These are phyloP conservation scores for apple (Malus domestica) DNA, from an alignment of 306 rosid species.

Conservation along the genomic window DNA sequence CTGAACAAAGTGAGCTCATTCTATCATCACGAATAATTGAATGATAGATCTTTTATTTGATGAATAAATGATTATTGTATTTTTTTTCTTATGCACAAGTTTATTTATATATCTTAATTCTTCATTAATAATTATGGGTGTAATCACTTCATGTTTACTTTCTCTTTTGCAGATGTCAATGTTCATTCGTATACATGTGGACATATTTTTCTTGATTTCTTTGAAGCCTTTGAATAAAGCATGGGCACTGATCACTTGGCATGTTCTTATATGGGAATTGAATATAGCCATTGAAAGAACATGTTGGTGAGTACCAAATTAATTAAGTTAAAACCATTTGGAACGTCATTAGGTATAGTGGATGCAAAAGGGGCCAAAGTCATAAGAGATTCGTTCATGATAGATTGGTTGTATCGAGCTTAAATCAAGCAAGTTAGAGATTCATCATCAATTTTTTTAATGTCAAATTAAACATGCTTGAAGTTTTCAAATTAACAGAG, in stretches of 20 bases:
- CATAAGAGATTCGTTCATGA: too few species aligned
- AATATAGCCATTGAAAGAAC: background rate
- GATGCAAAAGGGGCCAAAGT: background rate
- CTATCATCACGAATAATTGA: background rate
- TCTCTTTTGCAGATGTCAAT: background rate
- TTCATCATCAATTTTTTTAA: too few species aligned
- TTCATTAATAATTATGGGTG: background rate
- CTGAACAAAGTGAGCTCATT: background rate
- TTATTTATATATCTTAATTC: too few species aligned
- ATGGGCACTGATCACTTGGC: background rate
- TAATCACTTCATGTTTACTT: background rate
- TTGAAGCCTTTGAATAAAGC: background rate
- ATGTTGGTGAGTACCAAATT: background rate
- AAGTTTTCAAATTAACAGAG: background rate
- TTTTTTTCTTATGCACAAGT: background rate
- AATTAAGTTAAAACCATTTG: constrained; percentile 4
- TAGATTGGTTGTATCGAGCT: too few species aligned
- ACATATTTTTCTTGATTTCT: background rate
- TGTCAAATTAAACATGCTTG: too few species aligned
- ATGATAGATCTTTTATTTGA: background rate
- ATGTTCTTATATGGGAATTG: constrained; percentile 4
- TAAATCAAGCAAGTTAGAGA: background rate
- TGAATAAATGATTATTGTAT: background rate
- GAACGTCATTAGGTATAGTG: background rate
- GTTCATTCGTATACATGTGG: background rate